Evolutionary conservation across 192 early-diverging fungal species (phyloP).

Genomic region (Rhizophagus sp.): DNA sequence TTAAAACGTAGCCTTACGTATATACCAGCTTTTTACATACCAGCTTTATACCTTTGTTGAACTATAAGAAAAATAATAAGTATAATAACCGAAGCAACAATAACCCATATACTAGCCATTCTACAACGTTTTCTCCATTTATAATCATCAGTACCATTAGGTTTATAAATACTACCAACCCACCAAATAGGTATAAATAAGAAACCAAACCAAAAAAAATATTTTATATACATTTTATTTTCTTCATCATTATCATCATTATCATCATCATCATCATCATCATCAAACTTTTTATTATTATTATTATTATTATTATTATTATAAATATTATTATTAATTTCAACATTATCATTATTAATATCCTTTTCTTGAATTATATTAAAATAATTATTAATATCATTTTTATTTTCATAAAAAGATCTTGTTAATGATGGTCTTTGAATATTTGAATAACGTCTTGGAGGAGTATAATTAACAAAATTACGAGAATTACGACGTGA

Average conservation of each 20-base stretch:
- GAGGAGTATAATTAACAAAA: not conserved
- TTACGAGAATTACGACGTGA: no score
- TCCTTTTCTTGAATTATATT: no score
- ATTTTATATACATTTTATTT: not conserved
- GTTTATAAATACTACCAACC: not conserved
- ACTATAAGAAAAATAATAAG: not conserved
- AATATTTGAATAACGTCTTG: not conserved
- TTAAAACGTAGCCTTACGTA: no score
- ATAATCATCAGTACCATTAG: not conserved
- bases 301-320: not conserved
- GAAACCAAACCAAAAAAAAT: conserved; percentile 5
- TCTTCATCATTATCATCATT: no score
- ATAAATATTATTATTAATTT: not conserved
- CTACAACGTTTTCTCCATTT: not conserved
- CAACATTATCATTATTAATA: no score
- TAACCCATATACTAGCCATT: not conserved
- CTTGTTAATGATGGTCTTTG: not conserved
- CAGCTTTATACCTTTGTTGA: not conserved
- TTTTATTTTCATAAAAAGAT: no score
- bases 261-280: no score
- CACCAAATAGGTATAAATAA: not conserved
- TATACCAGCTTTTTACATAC: not conserved
- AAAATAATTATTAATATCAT: no score
- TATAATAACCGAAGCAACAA: not conserved
- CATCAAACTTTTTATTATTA: not conserved